Base-by-base conservation (phyloP, 2,329 filamentous ascomycete genomes). In the Fusarium begoniae region DNA sequence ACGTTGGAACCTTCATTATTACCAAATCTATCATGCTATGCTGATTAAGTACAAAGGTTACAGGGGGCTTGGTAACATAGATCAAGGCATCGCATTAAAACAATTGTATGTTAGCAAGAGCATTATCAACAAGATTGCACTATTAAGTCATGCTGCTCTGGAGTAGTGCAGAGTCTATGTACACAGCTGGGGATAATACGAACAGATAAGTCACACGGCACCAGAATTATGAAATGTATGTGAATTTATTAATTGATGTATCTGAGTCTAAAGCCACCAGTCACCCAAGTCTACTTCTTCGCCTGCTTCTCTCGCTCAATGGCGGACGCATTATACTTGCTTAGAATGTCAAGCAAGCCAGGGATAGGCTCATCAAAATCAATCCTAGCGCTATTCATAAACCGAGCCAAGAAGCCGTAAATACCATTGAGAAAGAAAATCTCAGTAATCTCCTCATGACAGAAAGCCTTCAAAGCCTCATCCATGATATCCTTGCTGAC, bases 341-440 rank as follows among this genome's bases (percentile, higher is more conserved):
- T 2, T 35, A 67, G n/a, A 22, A 51, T 47, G 7, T 64, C 65
- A 4, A 51, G 1, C 44, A 67, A 28, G 18, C 60, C 65, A 30
- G 65, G 65, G 18, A 67, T 67, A 17, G 65, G 65, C 32, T 57
- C 59, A 5, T 67, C 65, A 41, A 64, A 67, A 22, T 67, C 65
- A 20, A 67, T 67, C n/a, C 12, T 50, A 4, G 59, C 59, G 17
- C 65, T 67, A 6, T 64, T 67, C 65, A 67, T 67, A 0, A 64
- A 64, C 2, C 60, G 44, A 9, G 65, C 65, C 53, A 67, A 53
- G n/a, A 67, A 67, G 2, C 59, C 48, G 22, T 67, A 64, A n/a
- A 67, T 67, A 0, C 65, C 65, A 20, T 67, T 55, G 2, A 67
- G 24, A 8, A 53, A 64, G 32, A 67, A 64, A 8, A 67, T 67